phyloP scores from a whole-genome alignment of 306 rosid genomes.

The Corylus americana region DNA sequence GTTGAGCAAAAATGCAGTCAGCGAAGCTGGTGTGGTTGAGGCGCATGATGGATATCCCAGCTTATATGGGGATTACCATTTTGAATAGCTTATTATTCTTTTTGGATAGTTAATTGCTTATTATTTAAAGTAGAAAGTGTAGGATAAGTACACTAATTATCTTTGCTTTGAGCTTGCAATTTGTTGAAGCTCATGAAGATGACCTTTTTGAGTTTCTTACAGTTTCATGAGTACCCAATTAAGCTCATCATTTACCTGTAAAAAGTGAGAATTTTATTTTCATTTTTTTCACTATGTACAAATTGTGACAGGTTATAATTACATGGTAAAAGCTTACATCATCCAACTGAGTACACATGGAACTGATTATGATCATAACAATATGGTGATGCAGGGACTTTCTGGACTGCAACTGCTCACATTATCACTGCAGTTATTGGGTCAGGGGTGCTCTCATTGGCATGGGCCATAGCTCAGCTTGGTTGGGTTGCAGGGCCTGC shows the following conservation, averaged over 20 bases:
- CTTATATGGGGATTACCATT: not conserved
- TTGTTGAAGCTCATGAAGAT: not conserved
- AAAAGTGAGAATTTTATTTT: not conserved
- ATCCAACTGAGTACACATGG: not conserved
- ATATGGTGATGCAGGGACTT: conserved; percentile 49
- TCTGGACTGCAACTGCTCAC: conserved; percentile 74
- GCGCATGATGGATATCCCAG: too few species aligned
- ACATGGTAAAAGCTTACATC: not conserved
- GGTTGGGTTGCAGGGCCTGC: conserved; percentile 75
- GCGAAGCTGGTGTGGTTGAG: too few species aligned
- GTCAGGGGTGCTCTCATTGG: conserved; percentile 70
- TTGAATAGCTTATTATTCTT: not conserved
- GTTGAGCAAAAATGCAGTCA: too few species aligned
- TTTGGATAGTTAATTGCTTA: not conserved
- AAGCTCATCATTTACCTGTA: not conserved
- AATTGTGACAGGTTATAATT: not conserved
- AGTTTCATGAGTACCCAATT: not conserved
- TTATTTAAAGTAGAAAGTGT: not conserved
- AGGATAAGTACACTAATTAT: not conserved
- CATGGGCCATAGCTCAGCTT: conserved; percentile 83
- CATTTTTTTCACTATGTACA: not conserved
- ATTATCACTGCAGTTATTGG: conserved; percentile 81
- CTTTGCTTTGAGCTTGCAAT: not conserved
- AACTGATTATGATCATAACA: not conserved
- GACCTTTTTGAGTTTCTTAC: not conserved